Evolutionary conservation across 2,329 filamentous ascomycete species (phyloP).

Genomic region (Aspergillus tubingensis): DNA sequence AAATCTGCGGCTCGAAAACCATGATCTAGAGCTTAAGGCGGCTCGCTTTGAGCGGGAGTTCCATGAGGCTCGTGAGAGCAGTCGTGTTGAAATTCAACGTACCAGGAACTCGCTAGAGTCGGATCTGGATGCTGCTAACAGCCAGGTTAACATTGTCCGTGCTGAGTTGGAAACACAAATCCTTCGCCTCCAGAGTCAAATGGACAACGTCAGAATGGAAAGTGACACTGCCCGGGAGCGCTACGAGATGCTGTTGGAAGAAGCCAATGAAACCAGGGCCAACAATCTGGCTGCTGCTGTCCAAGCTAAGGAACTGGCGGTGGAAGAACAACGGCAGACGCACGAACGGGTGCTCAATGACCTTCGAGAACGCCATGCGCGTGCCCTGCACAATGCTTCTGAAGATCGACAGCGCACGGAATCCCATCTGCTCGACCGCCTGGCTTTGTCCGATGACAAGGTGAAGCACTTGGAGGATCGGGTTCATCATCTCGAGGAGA

Average conservation of each 20-base stretch:
- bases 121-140: constrained; percentile 80
- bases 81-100: constrained; percentile 76
- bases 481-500: constrained; percentile 81
- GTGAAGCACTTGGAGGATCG: constrained; percentile 83
- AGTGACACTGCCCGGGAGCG: constrained; percentile 77
- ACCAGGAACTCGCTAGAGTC: constrained; percentile 76
- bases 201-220: constrained; percentile 77
- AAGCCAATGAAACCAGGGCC: constrained; percentile 70
- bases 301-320: constrained; percentile 55
- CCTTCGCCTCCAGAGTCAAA: constrained; percentile 67
- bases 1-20: constrained; percentile 56
- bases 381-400: constrained; percentile 68
- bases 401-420: constrained; percentile 84
- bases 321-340: constrained; percentile 61
- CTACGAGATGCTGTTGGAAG: constrained; percentile 81
- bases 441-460: constrained; percentile 81
- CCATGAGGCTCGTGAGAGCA: constrained; percentile 78
- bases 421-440: constrained; percentile 74
- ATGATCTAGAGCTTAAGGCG: constrained; percentile 69
- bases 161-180: constrained; percentile 81
- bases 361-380: constrained; percentile 72
- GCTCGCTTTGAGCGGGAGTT: constrained; percentile 77
- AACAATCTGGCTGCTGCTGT: constrained; percentile 57
- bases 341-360: constrained; percentile 76
- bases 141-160: constrained; percentile 80